Percentiles rank a stretch among this genome's conserved stretches.
These are phyloP conservation scores for Rauvolfia tetraphylla DNA, from an alignment of 257 asterid genomes.

Conservation along the genomic window DNA sequence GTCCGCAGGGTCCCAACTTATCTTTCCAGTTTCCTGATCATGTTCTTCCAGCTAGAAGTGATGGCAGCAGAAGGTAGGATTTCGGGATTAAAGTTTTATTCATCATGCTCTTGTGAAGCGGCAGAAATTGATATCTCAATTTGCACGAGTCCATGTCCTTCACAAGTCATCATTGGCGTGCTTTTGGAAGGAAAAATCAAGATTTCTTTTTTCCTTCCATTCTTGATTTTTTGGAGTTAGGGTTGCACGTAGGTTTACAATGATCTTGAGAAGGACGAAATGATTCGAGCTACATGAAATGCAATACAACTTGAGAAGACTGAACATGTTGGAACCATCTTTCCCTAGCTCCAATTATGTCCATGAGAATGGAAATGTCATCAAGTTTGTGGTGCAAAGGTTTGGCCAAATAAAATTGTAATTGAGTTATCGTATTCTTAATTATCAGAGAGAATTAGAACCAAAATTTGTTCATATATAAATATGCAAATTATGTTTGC, in stretches of 20 bases:
- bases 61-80: neutral
- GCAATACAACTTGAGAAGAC: too few species aligned
- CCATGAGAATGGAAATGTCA: too few species aligned
- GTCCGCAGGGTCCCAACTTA: neutral
- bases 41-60: neutral
- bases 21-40: neutral
- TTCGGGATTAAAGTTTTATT: neutral
- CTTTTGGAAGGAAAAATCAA: neutral
- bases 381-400: too few species aligned
- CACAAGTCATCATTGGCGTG: neutral
- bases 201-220: neutral
- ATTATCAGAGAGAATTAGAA: too few species aligned
- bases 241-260: neutral
- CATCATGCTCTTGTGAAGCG: neutral
- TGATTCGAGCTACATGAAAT: too few species aligned
- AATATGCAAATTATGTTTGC: too few species aligned
- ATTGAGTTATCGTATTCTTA: too few species aligned
- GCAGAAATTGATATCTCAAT: neutral
- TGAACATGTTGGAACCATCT: too few species aligned
- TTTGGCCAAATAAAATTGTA: too few species aligned
- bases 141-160: neutral
- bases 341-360: too few species aligned
- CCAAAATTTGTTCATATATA: too few species aligned
- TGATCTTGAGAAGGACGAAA: too few species aligned
- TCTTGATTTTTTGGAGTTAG: neutral